A percentile compares a stretch with the other conserved stretches of the same genome.
These are phyloP conservation scores for Lasiodiplodia gonubiensis DNA, from an alignment of 2,329 filamentous ascomycete genomes.

Conservation along the genomic window DNA sequence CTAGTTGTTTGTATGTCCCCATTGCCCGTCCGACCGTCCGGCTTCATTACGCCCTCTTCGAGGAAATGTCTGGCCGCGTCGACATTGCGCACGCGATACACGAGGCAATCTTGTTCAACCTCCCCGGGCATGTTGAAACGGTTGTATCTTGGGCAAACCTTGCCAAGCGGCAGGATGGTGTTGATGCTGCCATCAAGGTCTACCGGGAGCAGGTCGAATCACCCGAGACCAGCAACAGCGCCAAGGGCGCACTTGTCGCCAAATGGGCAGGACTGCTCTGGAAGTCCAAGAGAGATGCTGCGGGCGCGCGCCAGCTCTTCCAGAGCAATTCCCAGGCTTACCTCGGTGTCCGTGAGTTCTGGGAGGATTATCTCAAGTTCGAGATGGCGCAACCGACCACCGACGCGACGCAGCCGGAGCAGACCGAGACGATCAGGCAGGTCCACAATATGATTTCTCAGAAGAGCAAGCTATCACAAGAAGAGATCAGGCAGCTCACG, in stretches of 20 bases:
- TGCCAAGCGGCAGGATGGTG: slow-evolving; percentile 78
- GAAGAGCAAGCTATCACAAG: slow-evolving; percentile 71
- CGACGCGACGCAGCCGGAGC: slow-evolving; percentile 65
- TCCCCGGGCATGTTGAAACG: slow-evolving; percentile 85
- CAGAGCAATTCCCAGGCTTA: slow-evolving; percentile 83
- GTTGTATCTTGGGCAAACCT: slow-evolving; percentile 88
- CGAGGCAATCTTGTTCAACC: slow-evolving; percentile 73
- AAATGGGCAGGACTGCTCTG: slow-evolving; percentile 88
- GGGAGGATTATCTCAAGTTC: slow-evolving; percentile 86
- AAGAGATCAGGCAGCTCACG: slow-evolving; percentile 75
- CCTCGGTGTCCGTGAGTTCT: slow-evolving; percentile 84
- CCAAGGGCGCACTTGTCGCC: slow-evolving; percentile 84
- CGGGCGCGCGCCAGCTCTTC: slow-evolving; percentile 84
- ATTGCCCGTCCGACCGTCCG: slow-evolving; percentile 83
- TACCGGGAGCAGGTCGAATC: slow-evolving; percentile 82
- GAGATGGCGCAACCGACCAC: slow-evolving; percentile 82
- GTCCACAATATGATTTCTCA: slow-evolving; percentile 77
- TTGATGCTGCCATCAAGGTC: slow-evolving; percentile 83
- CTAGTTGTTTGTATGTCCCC: slow-evolving; percentile 82
- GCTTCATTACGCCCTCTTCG: slow-evolving; percentile 91
- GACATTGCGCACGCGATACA: slow-evolving; percentile 86
- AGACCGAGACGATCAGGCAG: slow-evolving; percentile 77
- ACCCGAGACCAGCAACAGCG: slow-evolving; percentile 72
- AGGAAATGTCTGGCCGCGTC: slow-evolving; percentile 77
- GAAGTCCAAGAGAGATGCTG: slow-evolving; percentile 81